Conservation (phyloP, 768 basidiomycete genomes). For the Xerocomellus intermedius region DNA sequence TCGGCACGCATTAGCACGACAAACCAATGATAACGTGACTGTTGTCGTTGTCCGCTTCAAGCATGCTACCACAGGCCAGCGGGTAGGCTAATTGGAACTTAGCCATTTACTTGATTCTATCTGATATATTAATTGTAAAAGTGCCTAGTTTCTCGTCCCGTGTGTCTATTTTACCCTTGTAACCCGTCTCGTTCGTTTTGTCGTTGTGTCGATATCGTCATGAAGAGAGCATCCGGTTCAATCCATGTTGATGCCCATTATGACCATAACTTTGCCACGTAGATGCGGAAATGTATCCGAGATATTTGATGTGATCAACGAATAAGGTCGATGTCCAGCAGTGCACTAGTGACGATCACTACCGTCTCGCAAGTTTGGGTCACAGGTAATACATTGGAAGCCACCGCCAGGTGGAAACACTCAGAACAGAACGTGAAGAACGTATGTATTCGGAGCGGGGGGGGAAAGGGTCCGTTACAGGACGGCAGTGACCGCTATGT, state of each 20-base stretch:
- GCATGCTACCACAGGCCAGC: conserved; percentile 16
- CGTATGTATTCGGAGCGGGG: neutral
- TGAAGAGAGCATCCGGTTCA: neutral
- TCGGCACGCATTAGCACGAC: conserved; percentile 81
- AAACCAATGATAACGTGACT: conserved; percentile 94
- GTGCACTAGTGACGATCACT: no score
- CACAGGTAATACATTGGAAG: neutral
- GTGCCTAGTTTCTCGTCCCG: neutral
- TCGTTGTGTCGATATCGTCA: neutral
- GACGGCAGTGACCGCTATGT: no score
- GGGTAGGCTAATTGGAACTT: conserved; percentile 5
- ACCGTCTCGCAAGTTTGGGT: neutral
- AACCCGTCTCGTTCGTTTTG: conserved; percentile 3
- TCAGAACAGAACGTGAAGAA: no score
- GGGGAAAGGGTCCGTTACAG: no score
- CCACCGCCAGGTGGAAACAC: no score
- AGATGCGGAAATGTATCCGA: neutral
- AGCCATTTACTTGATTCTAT: neutral
- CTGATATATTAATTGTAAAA: conserved; percentile 8
- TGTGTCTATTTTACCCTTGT: conserved; percentile 4
- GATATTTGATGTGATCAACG: neutral
- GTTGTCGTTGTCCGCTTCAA: conserved; percentile 87
- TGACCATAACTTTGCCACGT: neutral
- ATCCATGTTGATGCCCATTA: neutral
- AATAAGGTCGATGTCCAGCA: neutral